Evolutionary conservation across 2,329 filamentous ascomycete species (phyloP), one percentile per base, ranked within the genome.

Genomic region (Pseudogymnoascus sp.): DNA sequence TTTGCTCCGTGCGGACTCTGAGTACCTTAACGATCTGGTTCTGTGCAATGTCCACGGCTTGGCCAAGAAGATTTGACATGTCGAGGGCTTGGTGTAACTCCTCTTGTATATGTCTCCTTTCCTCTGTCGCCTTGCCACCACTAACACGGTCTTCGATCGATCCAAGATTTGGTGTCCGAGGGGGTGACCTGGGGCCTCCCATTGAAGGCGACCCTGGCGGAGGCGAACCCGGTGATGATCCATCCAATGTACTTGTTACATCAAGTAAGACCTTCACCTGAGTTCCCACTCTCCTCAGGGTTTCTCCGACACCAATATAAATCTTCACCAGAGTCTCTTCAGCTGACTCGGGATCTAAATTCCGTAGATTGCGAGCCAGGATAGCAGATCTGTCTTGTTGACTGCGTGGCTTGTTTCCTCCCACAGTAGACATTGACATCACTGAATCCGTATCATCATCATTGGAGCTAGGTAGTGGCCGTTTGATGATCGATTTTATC

Each of bases 201-300:
- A 62, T 25, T 31, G 69, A 65, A 61, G 71, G 68, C 69, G 61
- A 72, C 12, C 59, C 37, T 42, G 64, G 66, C 18, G 59, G 67
- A n/a, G 73, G 42, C 8, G 46, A 59, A 25, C 43, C 46, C 9
- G 75, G 67, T 64, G 68, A 63, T 21, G 68, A 72, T 37, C 81
- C 77, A 12, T 83, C 80, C 61, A 90, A 81, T 11, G 85, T 88
- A 73, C 92, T 96, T 0, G 93, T 95, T 18, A 96, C 90, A 74
- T 99, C 95, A 8, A 99, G 81, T n/a, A 99, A 77, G 8, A 97
- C 87, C 74, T 99, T 99, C 63, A 95, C 89, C 73, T 97, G 93
- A 0, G 91, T 93, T 16, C 91, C 91, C 6, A 97, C 78, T 70
- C 95, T 84, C 63, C 95, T 83, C 59, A 99, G 75, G 3, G 90